Evolutionary conservation across 768 basidiomycete genomes (phyloP).

Genomic region (Kwoniella sp.): DNA sequence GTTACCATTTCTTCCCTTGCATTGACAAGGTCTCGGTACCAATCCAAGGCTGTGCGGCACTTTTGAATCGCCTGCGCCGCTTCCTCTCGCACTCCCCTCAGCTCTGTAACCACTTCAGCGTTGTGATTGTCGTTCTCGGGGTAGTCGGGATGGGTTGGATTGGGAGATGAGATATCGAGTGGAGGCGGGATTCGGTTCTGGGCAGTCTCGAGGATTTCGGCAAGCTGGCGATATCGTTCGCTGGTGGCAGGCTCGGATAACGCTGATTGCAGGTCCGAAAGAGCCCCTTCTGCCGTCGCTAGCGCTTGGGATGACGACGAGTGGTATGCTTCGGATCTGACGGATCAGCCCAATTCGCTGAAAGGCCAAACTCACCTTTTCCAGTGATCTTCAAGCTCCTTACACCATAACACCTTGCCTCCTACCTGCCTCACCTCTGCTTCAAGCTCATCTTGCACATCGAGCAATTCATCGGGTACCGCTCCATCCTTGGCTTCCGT

Average conservation of each 20-base stretch:
- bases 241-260: slow-evolving; percentile 24
- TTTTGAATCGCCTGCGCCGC: slow-evolving; percentile 2
- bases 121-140: slow-evolving; percentile 24
- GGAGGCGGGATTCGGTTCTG: slow-evolving; percentile 4
- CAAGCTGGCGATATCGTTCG: slow-evolving; percentile 16
- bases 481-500: slow-evolving; percentile 18
- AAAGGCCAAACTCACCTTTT: slow-evolving; percentile 23
- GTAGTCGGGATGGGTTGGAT: slow-evolving; percentile 27
- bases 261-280: slow-evolving; percentile 3
- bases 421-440: slow-evolving; percentile 16
- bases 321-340: slow-evolving; percentile 26
- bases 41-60: slow-evolving; percentile 10
- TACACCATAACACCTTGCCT: slow-evolving; percentile 24
- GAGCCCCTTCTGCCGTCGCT: slow-evolving; percentile 4
- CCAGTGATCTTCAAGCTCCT: slow-evolving; percentile 36
- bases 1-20: not conserved
- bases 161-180: slow-evolving; percentile 13
- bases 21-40: slow-evolving; percentile 18
- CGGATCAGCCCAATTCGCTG: not conserved
- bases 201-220: not conserved
- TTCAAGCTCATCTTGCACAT: slow-evolving; percentile 48
- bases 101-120: slow-evolving; percentile 2
- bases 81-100: not conserved
- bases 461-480: slow-evolving; percentile 42
- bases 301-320: slow-evolving; percentile 7